A percentile compares a stretch with the other conserved stretches of the same genome.
These are phyloP conservation scores for Nicotiana knightiana DNA, from an alignment of 257 asterid species.

Conservation along the genomic window DNA sequence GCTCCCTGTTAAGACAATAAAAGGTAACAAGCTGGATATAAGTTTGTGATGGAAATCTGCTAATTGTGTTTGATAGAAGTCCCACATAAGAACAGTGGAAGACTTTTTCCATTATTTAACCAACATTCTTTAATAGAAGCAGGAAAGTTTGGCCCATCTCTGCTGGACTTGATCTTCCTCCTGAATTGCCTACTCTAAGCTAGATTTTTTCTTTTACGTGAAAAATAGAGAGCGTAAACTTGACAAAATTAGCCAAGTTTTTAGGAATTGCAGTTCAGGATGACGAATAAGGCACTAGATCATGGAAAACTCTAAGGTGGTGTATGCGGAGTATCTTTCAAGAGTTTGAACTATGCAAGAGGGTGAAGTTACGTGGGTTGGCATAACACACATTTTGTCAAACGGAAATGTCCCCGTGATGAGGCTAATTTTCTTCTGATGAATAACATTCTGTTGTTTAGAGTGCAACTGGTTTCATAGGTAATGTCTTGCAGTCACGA, in stretches of 20 bases:
- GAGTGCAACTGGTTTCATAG: background rate
- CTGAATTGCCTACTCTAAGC: background rate
- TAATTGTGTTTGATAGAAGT: background rate
- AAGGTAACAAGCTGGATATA: background rate
- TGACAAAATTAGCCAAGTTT: background rate
- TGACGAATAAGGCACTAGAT: background rate
- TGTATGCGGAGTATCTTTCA: background rate
- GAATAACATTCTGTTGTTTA: background rate
- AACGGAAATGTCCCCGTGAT: background rate
- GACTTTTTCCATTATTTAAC: background rate
- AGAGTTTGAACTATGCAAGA: background rate
- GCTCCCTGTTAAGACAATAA: background rate
- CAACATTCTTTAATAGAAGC: background rate
- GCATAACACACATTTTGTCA: background rate
- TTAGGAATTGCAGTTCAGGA: background rate
- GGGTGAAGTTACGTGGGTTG: background rate
- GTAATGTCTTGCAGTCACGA: background rate
- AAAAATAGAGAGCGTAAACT: background rate
- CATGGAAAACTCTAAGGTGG: background rate
- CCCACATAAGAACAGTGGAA: background rate
- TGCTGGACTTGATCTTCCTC: background rate
- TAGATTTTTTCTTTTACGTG: background rate
- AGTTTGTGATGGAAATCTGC: background rate
- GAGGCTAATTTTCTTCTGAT: background rate
- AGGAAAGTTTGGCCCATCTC: background rate